Evolutionary conservation across 2,329 filamentous ascomycete species (phyloP), one percentile per base, ranked within the genome.

Genomic region (Trichophyton rubrum): DNA sequence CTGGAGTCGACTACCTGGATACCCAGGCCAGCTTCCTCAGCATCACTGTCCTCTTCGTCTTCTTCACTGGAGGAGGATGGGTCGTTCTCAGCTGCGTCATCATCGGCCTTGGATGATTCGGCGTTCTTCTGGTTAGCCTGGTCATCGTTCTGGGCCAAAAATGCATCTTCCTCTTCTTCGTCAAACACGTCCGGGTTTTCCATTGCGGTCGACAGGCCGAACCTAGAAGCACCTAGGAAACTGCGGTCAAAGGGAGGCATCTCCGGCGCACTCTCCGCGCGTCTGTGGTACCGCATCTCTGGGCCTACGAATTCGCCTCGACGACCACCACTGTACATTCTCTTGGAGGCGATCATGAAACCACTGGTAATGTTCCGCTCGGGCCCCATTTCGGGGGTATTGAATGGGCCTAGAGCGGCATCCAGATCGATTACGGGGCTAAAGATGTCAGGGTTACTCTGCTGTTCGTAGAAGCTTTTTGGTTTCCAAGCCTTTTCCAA

Each of bases 371-470:
- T 63, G 61, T 67, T 65, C 40, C 65, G 66, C 22, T 68, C 66
- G 17, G 69, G 67, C n/a, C 71, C 69, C 67, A 74, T 74, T 58
- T 75, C 75, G 6, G 76, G 75, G 0, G 90, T 95, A 68, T 95
- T 93, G 73, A 96, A 95, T 0, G 92, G 90, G 1, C 90, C 91
- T 1, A 97, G 80, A 27, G 92, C 93, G 17, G 91, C 92, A 74
- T 99, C 93, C 47, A 99, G 78, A 72, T 99, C 93, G 64, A 99
- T 95, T 72, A 96, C 87, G 6, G 88, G 86, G 68, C 85, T 89
- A 59, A 86, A 81, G 2, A 82, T 72, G 62, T 95, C 89, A 55
- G 85, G 83, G 7, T 83, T 79, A 1, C 68, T 63, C 43, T 59
- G 69, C 62, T 76, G 74, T 53, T 76, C 74, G 55, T 76, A 76